phyloP scores from a whole-genome alignment of 306 rosid genomes.

The Citrullus mucosospermus region DNA sequence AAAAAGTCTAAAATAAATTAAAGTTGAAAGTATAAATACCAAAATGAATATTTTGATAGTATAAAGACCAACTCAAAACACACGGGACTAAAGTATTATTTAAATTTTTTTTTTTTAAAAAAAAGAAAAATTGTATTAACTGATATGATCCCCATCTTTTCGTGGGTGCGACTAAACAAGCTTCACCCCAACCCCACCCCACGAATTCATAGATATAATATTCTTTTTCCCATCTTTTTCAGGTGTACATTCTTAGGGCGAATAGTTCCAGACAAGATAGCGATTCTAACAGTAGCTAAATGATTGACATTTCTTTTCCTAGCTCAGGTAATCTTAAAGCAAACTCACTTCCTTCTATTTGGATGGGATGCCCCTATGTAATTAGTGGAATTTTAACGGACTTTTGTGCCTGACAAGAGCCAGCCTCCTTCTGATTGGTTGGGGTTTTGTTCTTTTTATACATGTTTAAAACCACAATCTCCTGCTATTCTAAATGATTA shows the following conservation, averaged over 20 bases:
- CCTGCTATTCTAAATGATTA: background rate
- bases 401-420: background rate
- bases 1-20: too few relatives aligned
- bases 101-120: too few relatives aligned
- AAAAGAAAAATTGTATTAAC: background rate
- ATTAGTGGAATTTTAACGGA: background rate
- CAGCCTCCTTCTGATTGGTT: background rate
- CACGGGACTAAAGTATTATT: too few relatives aligned
- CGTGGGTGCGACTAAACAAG: background rate
- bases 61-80: too few relatives aligned
- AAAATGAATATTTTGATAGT: too few relatives aligned
- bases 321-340: background rate
- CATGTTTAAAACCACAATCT: background rate
- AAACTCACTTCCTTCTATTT: background rate
- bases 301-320: background rate
- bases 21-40: too few relatives aligned
- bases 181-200: background rate
- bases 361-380: background rate
- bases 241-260: constrained; percentile 55
- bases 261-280: constrained; percentile 20
- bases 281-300: background rate
- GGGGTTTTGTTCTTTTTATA: background rate
- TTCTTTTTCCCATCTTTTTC: background rate
- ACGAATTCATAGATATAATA: background rate
- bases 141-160: background rate